Base-by-base conservation (phyloP, 2,329 filamentous ascomycete species). In the Venturia carpophila region DNA sequence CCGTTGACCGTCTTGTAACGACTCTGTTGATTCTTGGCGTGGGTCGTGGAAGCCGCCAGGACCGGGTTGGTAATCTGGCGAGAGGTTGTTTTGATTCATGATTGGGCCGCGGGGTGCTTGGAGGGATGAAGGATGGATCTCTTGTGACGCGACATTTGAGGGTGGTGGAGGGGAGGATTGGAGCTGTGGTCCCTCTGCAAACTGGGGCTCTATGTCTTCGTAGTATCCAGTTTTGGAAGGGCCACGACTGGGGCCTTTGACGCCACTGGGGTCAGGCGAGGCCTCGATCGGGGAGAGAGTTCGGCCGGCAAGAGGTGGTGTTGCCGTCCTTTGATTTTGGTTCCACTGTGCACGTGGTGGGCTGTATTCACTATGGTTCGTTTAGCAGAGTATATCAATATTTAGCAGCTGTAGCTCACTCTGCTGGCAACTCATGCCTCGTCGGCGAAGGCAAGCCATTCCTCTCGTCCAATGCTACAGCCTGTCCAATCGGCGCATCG, bases 191-290 rank as follows among this genome's bases (percentile, higher is more conserved):
- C 77, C 76, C 65, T 85, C 82, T 42, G 86, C 89, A 72, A 97
- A 97, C 65, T 87, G 89, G 56, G 93, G 92, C 69, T 96, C 92
- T 15, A 96, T 86, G 74, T 97, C 93, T 80, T 97, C 94, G 73
- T 95, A 96, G 77, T 97, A 97, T 37, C 47, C 21, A 68, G 68
- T 37, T 73, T 73, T 47, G 60, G 45, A 47, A 62, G 19, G 71
- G 66, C 15, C 70, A 71, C 10, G 74, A 70, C 15, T 71, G 63
- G 65, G 21, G 71, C 72, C 24, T 72, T 71, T 43, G 73, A 67
- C 62, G 74, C 73, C 3, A 75, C 70, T 5, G 75, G 73, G 43
- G n/a, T 61, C 34, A 7, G 69, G 68, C 3, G 75, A 76, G 62
- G 75, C 75, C 68, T 75, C 72, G 47, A 76, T 77, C 10, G 75